Conservation (phyloP, 495 filamentous ascomycete genomes). For the Aspergillus baeticus region DNA sequence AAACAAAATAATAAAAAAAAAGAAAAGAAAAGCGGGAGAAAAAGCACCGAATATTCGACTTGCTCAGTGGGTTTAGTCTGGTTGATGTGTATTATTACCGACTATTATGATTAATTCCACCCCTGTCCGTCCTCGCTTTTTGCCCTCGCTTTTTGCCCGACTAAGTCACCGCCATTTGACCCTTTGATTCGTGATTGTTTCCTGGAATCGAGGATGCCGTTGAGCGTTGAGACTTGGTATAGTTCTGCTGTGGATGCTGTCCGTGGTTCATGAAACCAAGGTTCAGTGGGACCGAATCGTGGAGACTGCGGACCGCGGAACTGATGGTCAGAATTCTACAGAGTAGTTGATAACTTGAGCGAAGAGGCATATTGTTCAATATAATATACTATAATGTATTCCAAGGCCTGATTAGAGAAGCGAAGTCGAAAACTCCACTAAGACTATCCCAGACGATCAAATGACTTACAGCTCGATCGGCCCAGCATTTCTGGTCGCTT, state of each 20-base stretch:
- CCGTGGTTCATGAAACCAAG: neutral
- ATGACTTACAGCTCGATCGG: constrained; percentile 30
- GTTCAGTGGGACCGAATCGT: constrained; percentile 1
- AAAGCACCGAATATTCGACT: neutral
- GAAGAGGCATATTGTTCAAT: too few relatives aligned
- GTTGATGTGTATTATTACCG: constrained; percentile 8
- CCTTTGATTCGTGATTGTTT: neutral
- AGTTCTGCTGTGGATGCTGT: too few relatives aligned
- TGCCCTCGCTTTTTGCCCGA: neutral
- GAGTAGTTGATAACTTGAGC: too few relatives aligned
- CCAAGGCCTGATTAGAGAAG: too few relatives aligned
- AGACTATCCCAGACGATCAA: constrained; percentile 29
- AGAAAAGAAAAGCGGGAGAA: neutral
- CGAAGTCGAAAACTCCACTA: too few relatives aligned
- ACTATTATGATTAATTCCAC: neutral
- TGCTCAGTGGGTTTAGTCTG: neutral
- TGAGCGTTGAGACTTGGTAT: too few relatives aligned
- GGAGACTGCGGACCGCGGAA: neutral
- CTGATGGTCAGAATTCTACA: too few relatives aligned
- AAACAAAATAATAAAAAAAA: constrained; percentile 5
- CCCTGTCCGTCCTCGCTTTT: neutral
- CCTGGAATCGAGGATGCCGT: too few relatives aligned
- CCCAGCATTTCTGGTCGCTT: too few relatives aligned
- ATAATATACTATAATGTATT: too few relatives aligned
- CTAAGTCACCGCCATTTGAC: constrained; percentile 20